Evolutionary conservation across 208 protist genomes (phyloP).

Genomic region (Wallacemonas sp.): DNA sequence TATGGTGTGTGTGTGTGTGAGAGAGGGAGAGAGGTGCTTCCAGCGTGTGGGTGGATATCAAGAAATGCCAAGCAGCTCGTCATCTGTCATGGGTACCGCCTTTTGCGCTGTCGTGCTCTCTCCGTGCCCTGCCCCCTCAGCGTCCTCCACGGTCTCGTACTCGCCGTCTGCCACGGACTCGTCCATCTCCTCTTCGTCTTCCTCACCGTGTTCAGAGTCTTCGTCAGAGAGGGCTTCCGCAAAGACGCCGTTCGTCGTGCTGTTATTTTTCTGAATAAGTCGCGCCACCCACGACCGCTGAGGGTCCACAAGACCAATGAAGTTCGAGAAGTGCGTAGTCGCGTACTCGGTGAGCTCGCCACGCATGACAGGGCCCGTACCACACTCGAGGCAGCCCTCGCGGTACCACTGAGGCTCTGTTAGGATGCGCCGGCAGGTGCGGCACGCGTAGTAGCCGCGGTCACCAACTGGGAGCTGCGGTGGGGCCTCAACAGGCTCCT

Average conservation of each 20-base stretch:
- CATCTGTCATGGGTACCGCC: constrained; percentile 25
- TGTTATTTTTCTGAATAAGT: constrained; percentile 52
- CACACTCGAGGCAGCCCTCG: constrained; percentile 71
- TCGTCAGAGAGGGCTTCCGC: constrained; percentile 67
- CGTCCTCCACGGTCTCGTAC: constrained; percentile 16
- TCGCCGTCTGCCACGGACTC: constrained; percentile 16
- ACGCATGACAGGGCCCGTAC: constrained; percentile 53
- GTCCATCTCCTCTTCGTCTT: constrained; percentile 30
- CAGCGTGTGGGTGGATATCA: too few relatives aligned
- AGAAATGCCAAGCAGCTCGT: constrained; percentile 21
- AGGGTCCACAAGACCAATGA: constrained; percentile 80
- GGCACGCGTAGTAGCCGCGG: constrained; percentile 73
- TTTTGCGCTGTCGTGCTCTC: not conserved
- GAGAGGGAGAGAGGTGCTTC: not conserved
- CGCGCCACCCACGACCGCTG: constrained; percentile 85
- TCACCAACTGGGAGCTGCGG: constrained; percentile 80
- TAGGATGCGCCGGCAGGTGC: constrained; percentile 71
- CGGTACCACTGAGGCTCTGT: constrained; percentile 72
- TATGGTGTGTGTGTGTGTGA: too few relatives aligned
- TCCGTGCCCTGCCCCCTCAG: constrained; percentile 16
- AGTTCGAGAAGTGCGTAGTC: constrained; percentile 82
- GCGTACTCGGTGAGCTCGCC: constrained; percentile 67
- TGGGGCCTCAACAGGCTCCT: constrained; percentile 36
- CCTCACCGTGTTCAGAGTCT: constrained; percentile 23
- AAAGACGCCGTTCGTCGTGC: constrained; percentile 64